Evolutionary conservation across 208 protist genomes (phyloP).

Genomic region (Acanthamoeba healyi): DNA sequence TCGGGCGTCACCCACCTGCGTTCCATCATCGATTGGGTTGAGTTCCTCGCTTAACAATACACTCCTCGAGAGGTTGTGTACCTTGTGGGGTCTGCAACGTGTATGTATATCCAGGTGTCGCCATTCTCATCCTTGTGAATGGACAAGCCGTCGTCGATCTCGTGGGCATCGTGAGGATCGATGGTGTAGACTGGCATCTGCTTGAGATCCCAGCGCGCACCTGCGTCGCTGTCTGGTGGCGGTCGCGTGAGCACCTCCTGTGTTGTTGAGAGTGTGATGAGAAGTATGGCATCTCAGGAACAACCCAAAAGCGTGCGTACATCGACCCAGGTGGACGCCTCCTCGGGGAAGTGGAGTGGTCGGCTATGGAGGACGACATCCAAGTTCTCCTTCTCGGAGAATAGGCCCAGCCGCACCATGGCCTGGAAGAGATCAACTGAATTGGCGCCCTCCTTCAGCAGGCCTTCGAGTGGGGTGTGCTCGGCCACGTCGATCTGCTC

Average conservation of each 20-base stretch:
- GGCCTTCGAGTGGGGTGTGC: neutral
- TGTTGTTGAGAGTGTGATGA: neutral
- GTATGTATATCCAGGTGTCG: neutral
- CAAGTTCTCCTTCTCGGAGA: constrained; percentile 15
- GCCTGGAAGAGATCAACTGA: neutral
- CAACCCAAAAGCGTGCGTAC: too few species aligned
- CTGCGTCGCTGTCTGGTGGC: neutral
- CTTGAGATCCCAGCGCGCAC: neutral
- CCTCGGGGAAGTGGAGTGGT: constrained; percentile 8
- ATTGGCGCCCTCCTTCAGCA: neutral
- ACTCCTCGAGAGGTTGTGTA: neutral
- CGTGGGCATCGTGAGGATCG: neutral
- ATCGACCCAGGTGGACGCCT: neutral
- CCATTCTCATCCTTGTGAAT: neutral
- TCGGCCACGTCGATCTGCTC: neutral
- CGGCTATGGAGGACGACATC: neutral
- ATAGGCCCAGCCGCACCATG: neutral
- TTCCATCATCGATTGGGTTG: too few species aligned
- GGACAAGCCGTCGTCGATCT: constrained; percentile 29
- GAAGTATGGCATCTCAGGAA: neutral
- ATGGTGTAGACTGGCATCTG: constrained; percentile 3
- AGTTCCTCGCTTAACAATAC: too few species aligned
- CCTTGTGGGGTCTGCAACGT: constrained; percentile 42
- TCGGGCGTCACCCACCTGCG: neutral
- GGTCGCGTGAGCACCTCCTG: constrained; percentile 1